Evolutionary conservation across 2,329 filamentous ascomycete species (phyloP).

Genomic region (Paraconiothyrium sp.): DNA sequence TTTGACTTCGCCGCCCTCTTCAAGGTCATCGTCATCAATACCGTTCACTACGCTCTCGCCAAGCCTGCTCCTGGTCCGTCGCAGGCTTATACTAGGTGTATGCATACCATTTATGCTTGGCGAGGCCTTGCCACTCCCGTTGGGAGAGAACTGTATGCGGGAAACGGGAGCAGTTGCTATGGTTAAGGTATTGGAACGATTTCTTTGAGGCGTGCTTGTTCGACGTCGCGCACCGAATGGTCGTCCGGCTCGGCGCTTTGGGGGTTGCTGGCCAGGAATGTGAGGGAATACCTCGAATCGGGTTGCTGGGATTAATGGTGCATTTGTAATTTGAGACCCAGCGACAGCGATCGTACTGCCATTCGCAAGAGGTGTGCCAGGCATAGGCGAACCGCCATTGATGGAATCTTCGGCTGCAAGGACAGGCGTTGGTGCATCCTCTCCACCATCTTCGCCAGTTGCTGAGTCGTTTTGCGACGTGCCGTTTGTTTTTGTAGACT

Average conservation of each 20-base stretch:
- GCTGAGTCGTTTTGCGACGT: slow-evolving; percentile 26
- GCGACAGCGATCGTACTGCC: slow-evolving; percentile 40
- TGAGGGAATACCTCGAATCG: slow-evolving; percentile 84
- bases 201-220: slow-evolving; percentile 46
- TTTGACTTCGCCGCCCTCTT: slow-evolving; percentile 44
- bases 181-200: slow-evolving; percentile 38
- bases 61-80: slow-evolving; percentile 56
- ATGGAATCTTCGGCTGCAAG: slow-evolving; percentile 39
- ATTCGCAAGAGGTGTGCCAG: slow-evolving; percentile 45
- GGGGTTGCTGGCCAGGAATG: slow-evolving; percentile 59
- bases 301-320: slow-evolving; percentile 68
- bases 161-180: slow-evolving; percentile 44
- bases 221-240: slow-evolving; percentile 51
- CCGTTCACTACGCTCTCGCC: slow-evolving; percentile 52
- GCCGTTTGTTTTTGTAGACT: slow-evolving; percentile 31
- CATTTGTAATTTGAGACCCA: slow-evolving; percentile 39
- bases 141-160: slow-evolving; percentile 44
- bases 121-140: slow-evolving; percentile 39
- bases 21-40: slow-evolving; percentile 35
- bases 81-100: slow-evolving; percentile 41
- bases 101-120: slow-evolving; percentile 43
- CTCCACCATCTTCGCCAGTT: slow-evolving; percentile 21
- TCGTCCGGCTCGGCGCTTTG: slow-evolving; percentile 47
- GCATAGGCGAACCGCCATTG: slow-evolving; percentile 43
- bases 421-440: slow-evolving; percentile 28